Evolutionary conservation across 2,329 filamentous ascomycete genomes (phyloP), one percentile per base, ranked within the genome.

Genomic region (Paracoccidioides lutzii): DNA sequence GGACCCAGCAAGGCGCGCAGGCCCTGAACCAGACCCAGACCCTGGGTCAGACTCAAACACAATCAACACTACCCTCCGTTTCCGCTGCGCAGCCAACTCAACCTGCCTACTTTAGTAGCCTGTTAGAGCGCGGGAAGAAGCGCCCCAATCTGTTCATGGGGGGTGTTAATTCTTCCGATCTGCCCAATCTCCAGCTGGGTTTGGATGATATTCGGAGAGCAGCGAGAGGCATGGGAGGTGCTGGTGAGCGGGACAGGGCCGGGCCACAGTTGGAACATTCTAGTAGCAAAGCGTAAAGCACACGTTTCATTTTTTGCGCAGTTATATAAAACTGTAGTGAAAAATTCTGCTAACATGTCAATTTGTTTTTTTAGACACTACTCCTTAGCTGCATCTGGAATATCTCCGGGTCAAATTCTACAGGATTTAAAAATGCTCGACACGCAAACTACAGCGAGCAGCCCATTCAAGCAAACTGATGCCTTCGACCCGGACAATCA

Each of bases 141-240:
- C 83, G 88, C 59, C 81, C 83, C 53, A 79, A 84, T 61, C 81
- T 83, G 61, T 81, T 80, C 14, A 71, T 71, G 4, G 56, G 61
- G 52, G 69, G 67, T 50, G 70, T 64, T 55, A 73, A 71, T 55
- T 81, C 87, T 66, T 85, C 87, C 62, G 88, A 96, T 58, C 78
- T 98, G 48, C 91, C 93, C 5, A 87, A 84, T 65, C 78, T 98
- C 61, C 90, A 97, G 71, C 81, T 98, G 54, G 91, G 93, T 28
- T 78, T 98, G 37, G 88, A 89, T 57, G 93, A 98, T 73, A 85
- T 98, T 64, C 79, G 82, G 57, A 77, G 82, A 61, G 82, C 78
- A 78, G 93, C 77, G 74, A 88, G 80, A 76, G 90, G 78, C 62
- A 78, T 98, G 62, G 82, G 94, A 30, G 83, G 85, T 43, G 83